Base-by-base conservation (phyloP, 441 rosid genomes). In the Euphorbia neoarborescens region DNA sequence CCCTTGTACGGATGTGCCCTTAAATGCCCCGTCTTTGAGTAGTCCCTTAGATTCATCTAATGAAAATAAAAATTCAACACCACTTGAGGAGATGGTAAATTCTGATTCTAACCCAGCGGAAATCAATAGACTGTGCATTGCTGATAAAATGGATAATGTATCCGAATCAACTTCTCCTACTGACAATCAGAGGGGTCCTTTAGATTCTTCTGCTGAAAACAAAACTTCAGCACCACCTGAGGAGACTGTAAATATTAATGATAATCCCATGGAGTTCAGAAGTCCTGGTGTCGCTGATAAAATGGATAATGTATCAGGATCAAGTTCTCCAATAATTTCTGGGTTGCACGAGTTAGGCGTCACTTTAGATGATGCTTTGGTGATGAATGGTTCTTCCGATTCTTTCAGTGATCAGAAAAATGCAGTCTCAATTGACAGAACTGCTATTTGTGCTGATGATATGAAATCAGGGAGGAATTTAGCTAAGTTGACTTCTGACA, bases 41-140 rank as follows among this genome's bases (percentile, higher is more conserved):
- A 73, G 71, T 75, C 67, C 79, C 42, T 71, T 77, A 57, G 83
- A 77, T 77, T 79, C 72, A 50, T 74, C 81, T 72, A 72, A 48
- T 24, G 82, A 68, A 71, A 62, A 46, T 15, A 71, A 75, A 70
- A 22, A 22, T 58, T 69, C 69, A 27, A 65, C 17, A 63, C 74
- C 69, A 34, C 70, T 64, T 30, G 76, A 73, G 69, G 71, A 68
- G 70, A 69, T 73, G 48, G 17, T 57, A 6, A 35, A 60, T 51
- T 53, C 61, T 54, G 77, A 76, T 73, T 65, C 71, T 65, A 74
- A 65, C 69, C 60, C 76, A 44, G 73, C 70, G 1, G 80, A 70
- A 65, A 60, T 46, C n/a, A 77, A 70, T 65, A 28, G 35, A 48
- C 48, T 34, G 8, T 57, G 30, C 35, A 62, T 22, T 38, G 46